These are phyloP conservation scores for Citeromyces hawaiiensis DNA, from an alignment of 1,139 yeast genomes.

Conservation along the genomic window DNA sequence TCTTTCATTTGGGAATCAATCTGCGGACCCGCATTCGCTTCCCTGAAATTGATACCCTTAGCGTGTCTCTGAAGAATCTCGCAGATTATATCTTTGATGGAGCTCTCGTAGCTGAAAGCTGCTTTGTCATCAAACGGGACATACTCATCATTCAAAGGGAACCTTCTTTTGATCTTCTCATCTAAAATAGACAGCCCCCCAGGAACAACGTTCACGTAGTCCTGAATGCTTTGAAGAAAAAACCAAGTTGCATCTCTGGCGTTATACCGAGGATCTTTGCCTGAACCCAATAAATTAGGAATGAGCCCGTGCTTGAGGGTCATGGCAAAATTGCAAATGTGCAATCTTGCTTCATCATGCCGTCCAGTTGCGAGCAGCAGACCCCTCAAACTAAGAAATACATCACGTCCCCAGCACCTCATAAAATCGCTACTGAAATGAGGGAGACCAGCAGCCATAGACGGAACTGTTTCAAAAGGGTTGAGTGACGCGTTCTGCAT, in stretches of 20 bases:
- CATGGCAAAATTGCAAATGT: constrained; percentile 78
- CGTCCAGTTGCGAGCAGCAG: constrained; percentile 68
- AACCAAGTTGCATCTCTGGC: constrained; percentile 98
- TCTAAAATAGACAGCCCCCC: constrained; percentile 53
- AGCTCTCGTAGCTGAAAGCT: constrained; percentile 62
- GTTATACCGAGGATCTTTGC: constrained; percentile 86
- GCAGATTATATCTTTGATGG: constrained; percentile 64
- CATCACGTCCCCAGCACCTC: constrained; percentile 99
- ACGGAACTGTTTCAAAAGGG: constrained; percentile 51
- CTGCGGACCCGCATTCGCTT: constrained; percentile 87
- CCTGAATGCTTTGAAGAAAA: constrained; percentile 77
- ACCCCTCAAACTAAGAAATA: constrained; percentile 79
- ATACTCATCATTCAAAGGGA: constrained; percentile 81
- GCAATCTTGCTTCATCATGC: constrained; percentile 64
- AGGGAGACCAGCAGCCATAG: constrained; percentile 93
- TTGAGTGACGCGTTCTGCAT: constrained; percentile 65
- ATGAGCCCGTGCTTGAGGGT: constrained; percentile 92
- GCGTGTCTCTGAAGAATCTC: constrained; percentile 86
- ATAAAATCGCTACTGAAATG: constrained; percentile 83
- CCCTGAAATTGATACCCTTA: constrained; percentile 72
- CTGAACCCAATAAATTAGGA: constrained; percentile 87
- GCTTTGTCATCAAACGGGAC: constrained; percentile 53
- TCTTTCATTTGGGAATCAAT: constrained; percentile 88
- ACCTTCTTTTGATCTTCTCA: constrained; percentile 67
- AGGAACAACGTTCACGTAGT: constrained; percentile 59